phyloP scores from a whole-genome alignment of 306 rosid species.

The Dalbergia cultrata region DNA sequence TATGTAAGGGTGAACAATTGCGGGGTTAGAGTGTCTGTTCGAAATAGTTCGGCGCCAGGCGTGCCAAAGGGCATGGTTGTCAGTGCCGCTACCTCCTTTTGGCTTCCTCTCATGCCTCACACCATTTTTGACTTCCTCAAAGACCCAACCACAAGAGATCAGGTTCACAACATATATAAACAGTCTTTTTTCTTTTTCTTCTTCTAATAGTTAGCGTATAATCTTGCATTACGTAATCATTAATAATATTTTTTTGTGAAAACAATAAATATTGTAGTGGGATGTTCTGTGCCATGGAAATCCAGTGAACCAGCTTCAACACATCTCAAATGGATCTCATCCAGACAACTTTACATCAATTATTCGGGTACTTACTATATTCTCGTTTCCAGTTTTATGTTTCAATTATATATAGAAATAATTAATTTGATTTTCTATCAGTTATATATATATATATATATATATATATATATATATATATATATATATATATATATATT shows the following conservation, averaged over 20 bases:
- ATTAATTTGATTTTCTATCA: neutral
- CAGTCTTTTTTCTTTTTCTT: too few species aligned
- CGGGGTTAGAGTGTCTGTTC: slow-evolving; percentile 56
- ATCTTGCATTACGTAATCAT: neutral
- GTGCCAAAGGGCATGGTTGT: slow-evolving; percentile 61
- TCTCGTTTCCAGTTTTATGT: neutral
- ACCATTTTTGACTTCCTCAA: slow-evolving; percentile 56
- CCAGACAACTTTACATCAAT: slow-evolving; percentile 60
- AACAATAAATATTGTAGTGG: slow-evolving; percentile 58
- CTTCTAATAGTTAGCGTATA: neutral
- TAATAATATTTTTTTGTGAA: neutral
- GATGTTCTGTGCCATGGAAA: slow-evolving; percentile 59
- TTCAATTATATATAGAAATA: neutral
- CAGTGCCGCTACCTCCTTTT: slow-evolving; percentile 60
- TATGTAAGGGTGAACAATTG: slow-evolving; percentile 49
- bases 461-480: too few species aligned
- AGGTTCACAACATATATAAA: slow-evolving; percentile 51
- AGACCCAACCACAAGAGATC: slow-evolving; percentile 53
- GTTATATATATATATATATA: neutral
- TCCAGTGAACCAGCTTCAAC: slow-evolving; percentile 55
- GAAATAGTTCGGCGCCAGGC: slow-evolving; percentile 46
- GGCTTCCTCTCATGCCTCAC: slow-evolving; percentile 63
- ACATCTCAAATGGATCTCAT: slow-evolving; percentile 56
- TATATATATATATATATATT: too few species aligned
- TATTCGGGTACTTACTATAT: slow-evolving; percentile 53